A percentile compares a stretch with the other conserved stretches of the same genome.
These are phyloP conservation scores for Fistulifera pelliculosa DNA, from an alignment of 108 stramenopile genomes.

Conservation along the genomic window DNA sequence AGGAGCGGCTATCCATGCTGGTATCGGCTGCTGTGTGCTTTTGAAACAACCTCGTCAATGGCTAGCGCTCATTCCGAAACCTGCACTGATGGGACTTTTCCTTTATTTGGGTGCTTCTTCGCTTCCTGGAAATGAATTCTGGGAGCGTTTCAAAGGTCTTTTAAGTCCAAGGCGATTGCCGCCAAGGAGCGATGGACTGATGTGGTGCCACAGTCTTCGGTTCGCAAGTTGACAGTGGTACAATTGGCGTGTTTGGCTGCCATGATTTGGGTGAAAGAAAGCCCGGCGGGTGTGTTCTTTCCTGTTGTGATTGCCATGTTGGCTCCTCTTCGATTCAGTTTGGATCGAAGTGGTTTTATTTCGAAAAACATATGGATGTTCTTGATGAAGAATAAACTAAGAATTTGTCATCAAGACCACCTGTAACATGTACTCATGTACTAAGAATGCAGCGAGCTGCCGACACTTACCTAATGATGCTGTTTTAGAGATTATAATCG, in stretches of 20 bases:
- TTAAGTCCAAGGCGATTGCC: slow-evolving; percentile 36
- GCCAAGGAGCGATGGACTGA: slow-evolving; percentile 52
- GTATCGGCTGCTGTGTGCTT: slow-evolving; percentile 68
- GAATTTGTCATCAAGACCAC: too few species aligned
- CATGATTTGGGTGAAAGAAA: slow-evolving; percentile 59
- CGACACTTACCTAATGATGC: too few species aligned
- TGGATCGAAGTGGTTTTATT: slow-evolving; percentile 37
- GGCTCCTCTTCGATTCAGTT: slow-evolving; percentile 55
- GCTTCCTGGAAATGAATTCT: slow-evolving; percentile 75
- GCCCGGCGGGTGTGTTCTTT: slow-evolving; percentile 14
- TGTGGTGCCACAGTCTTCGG: slow-evolving; percentile 30
- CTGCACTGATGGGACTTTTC: slow-evolving; percentile 79
- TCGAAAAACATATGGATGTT: slow-evolving; percentile 50
- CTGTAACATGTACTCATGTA: too few species aligned
- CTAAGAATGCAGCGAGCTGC: too few species aligned
- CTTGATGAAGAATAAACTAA: slow-evolving; percentile 41
- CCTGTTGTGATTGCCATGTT: slow-evolving; percentile 57
- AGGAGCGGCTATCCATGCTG: slow-evolving; percentile 56
- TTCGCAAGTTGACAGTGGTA: slow-evolving; percentile 52
- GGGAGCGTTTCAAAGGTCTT: slow-evolving; percentile 67
- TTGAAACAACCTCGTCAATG: slow-evolving; percentile 46
- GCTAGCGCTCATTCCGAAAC: slow-evolving; percentile 56
- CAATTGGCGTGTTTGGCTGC: slow-evolving; percentile 69
- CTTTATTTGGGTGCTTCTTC: slow-evolving; percentile 70
- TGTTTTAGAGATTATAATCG: too few species aligned